Evolutionary conservation across 441 rosid species (phyloP), one percentile per base, ranked within the genome.

Genomic region (Brassica hybrid): DNA sequence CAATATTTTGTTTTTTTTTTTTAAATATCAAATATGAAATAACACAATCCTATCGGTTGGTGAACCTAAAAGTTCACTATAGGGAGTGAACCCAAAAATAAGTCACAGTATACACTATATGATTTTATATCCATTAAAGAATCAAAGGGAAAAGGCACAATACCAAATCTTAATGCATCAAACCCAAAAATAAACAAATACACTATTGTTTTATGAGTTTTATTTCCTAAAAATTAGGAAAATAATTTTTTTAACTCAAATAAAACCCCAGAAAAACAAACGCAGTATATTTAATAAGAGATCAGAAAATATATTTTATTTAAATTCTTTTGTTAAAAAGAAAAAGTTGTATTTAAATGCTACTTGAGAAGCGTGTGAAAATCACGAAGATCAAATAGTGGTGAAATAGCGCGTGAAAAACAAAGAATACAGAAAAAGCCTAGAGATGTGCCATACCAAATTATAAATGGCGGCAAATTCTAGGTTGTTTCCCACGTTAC

Each of bases 401-500:
- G 70, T 63, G 64, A 17, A 9, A 67, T 4, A 67, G 69, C 56
- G 79, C 18, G 79, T 56, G 78, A 71, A 56, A 74, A 84, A 82
- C 85, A 81, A 64, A 72, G 58, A 84, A 77, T 65, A 76, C 84
- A 83, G 72, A 82, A 79, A 84, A 80, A 61, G 61, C 88, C 83
- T 90, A 84, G 89, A 87, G 89, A 76, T 78, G 86, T 82, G 84
- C 88, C 86, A 80, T 75, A 60, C 80, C 69, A 65, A 83, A 65
- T 90, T 85, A 86, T 86, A 83, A 76, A 86, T 82, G 92, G 96
- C 88, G 94, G 85, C 91, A 76, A 87, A 79, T 79, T 85, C 97
- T 73, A 90, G 89, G 96, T 77, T 88, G 95, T 89, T 86, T 78
- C 86, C 89, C 94, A 88, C 83, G 91, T 90, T 86, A 84, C 45